These are phyloP conservation scores for Casaregolazyma lundiana DNA, from an alignment of 1,139 yeast species.

Conservation along the genomic window DNA sequence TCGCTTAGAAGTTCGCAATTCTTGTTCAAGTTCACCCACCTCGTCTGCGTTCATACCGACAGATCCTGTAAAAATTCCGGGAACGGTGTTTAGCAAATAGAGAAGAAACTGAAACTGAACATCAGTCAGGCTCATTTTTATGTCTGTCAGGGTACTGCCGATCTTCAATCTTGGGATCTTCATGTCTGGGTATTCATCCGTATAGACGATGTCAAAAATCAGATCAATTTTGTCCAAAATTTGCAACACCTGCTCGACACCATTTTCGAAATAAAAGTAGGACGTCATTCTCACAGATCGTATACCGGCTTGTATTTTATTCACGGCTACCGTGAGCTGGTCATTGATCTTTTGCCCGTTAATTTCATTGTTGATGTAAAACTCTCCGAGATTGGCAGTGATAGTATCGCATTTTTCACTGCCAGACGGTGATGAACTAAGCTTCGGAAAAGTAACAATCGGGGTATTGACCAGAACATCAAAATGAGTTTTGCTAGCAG, in stretches of 20 bases:
- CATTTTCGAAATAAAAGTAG: slow-evolving; percentile 46
- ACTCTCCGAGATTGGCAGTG: slow-evolving; percentile 76
- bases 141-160: slow-evolving; percentile 59
- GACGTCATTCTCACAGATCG: slow-evolving; percentile 67
- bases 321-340: slow-evolving; percentile 25
- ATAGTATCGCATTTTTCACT: slow-evolving; percentile 52
- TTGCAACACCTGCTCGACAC: slow-evolving; percentile 49
- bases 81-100: slow-evolving; percentile 52
- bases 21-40: slow-evolving; percentile 48
- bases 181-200: slow-evolving; percentile 34
- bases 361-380: slow-evolving; percentile 66
- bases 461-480: slow-evolving; percentile 78
- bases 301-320: slow-evolving; percentile 61
- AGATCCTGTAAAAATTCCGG: slow-evolving; percentile 49
- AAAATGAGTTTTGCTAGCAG: slow-evolving; percentile 57
- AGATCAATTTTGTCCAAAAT: slow-evolving; percentile 70
- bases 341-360: slow-evolving; percentile 20
- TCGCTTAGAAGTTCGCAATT: slow-evolving; percentile 24
- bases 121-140: slow-evolving; percentile 69
- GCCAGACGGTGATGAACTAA: slow-evolving; percentile 27
- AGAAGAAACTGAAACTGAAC: slow-evolving; percentile 62
- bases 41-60: slow-evolving; percentile 50
- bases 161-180: slow-evolving; percentile 51
- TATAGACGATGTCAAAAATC: slow-evolving; percentile 55
- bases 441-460: slow-evolving; percentile 68